These are phyloP conservation scores for Taphrina flavorubra DNA, from an alignment of 1,139 yeast species.

Conservation along the genomic window DNA sequence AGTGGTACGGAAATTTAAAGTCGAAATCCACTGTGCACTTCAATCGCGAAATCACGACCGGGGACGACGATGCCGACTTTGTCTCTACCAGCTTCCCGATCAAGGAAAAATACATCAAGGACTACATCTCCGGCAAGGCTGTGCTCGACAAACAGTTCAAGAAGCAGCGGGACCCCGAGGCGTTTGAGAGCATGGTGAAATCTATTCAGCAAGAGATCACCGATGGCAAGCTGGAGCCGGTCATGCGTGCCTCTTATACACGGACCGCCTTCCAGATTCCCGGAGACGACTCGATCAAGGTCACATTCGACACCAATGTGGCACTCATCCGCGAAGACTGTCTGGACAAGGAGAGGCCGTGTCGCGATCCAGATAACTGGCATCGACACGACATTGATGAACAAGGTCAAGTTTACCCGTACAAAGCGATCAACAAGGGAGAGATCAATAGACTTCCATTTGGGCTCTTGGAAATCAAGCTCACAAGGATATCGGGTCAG, in stretches of 20 bases:
- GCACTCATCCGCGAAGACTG: slow-evolving; percentile 88
- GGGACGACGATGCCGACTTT: slow-evolving; percentile 58
- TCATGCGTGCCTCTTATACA: slow-evolving; percentile 81
- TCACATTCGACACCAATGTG: slow-evolving; percentile 87
- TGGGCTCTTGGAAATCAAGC: slow-evolving; percentile 86
- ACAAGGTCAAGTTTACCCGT: slow-evolving; percentile 66
- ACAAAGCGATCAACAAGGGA: slow-evolving; percentile 77
- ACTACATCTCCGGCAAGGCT: slow-evolving; percentile 59
- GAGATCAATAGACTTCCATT: slow-evolving; percentile 87
- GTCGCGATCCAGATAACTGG: slow-evolving; percentile 88
- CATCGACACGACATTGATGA: slow-evolving; percentile 91
- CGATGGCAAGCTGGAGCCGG: slow-evolving; percentile 76
- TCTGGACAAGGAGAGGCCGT: slow-evolving; percentile 81
- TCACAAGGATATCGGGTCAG: slow-evolving; percentile 53
- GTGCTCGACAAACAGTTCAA: slow-evolving; percentile 58
- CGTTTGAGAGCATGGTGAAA: slow-evolving; percentile 61
- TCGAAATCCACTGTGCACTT: slow-evolving; percentile 78
- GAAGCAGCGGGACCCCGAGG: slow-evolving; percentile 64
- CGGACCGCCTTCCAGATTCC: slow-evolving; percentile 98
- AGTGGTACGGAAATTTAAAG: slow-evolving; percentile 86
- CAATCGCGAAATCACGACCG: slow-evolving; percentile 72
- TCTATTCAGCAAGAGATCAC: slow-evolving; percentile 68
- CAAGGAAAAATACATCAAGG: slow-evolving; percentile 79
- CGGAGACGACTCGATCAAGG: slow-evolving; percentile 89
- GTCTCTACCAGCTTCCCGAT: slow-evolving; percentile 66